Percentiles rank a stretch among this genome's conserved stretches.
Conservation (phyloP, 2,329 filamentous ascomycete genomes). For the Curvularia hawaiiensis region DNA sequence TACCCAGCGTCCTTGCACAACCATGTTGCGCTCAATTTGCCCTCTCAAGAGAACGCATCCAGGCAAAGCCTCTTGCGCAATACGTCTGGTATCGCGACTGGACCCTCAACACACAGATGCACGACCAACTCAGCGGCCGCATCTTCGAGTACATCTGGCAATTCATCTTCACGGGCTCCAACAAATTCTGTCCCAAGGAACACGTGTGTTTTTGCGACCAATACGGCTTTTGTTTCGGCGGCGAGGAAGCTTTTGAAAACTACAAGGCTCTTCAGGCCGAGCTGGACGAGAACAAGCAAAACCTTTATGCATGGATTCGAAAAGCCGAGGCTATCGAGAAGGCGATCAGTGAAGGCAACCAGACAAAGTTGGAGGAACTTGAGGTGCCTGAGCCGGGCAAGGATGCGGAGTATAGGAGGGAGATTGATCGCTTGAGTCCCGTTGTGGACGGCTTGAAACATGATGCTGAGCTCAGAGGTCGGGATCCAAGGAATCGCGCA, state of each 20-base stretch:
- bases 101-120: constrained; percentile 62
- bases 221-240: constrained; percentile 66
- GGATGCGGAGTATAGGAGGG: constrained; percentile 50
- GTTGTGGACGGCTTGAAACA: constrained; percentile 50
- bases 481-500: constrained; percentile 58
- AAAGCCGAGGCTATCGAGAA: constrained; percentile 45
- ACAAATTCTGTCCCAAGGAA: constrained; percentile 57
- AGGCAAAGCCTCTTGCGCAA: constrained; percentile 56
- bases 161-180: constrained; percentile 61
- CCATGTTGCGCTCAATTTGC: constrained; percentile 71
- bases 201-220: constrained; percentile 68
- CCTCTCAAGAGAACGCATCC: constrained; percentile 62
- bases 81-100: constrained; percentile 66
- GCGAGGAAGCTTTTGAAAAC: constrained; percentile 53
- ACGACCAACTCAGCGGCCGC: constrained; percentile 62
- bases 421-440: constrained; percentile 52
- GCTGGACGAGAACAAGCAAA: constrained; percentile 48
- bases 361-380: constrained; percentile 40
- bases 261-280: constrained; percentile 56
- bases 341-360: constrained; percentile 30
- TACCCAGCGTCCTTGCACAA: constrained; percentile 60
- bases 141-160: constrained; percentile 71
- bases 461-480: constrained; percentile 57
- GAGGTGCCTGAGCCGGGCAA: constrained; percentile 50
- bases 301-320: constrained; percentile 50